Percentiles rank a stretch among this genome's conserved stretches.
phyloP scores from a whole-genome alignment of 108 stramenopile genomes.

The Cyclotella sp. region DNA sequence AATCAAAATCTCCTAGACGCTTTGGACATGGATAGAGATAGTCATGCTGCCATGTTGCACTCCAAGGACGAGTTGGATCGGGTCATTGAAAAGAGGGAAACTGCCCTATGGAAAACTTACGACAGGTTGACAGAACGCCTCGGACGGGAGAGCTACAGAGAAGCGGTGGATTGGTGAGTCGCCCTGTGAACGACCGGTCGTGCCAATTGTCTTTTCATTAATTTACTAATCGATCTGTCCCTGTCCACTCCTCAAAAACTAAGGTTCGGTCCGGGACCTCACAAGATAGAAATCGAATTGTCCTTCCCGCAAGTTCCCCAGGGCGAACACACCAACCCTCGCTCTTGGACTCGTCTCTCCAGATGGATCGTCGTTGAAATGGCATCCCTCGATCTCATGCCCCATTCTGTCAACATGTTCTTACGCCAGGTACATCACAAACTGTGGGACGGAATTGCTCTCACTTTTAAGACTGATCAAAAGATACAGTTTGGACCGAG shows the following conservation, averaged over 20 bases:
- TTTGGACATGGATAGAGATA: slow-evolving; percentile 13
- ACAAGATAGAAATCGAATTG: slow-evolving; percentile 60
- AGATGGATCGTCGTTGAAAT: slow-evolving; percentile 62
- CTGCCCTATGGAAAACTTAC: slow-evolving; percentile 58
- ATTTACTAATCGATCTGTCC: too few relatives aligned
- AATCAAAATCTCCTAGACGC: not conserved
- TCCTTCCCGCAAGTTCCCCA: slow-evolving; percentile 37
- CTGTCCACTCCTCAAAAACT: not conserved
- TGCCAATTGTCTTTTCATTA: slow-evolving; percentile 3
- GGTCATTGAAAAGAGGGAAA: slow-evolving; percentile 51
- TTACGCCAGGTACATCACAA: slow-evolving; percentile 82
- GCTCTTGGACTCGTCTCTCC: slow-evolving; percentile 18
- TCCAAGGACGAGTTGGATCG: slow-evolving; percentile 32
- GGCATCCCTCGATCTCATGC: slow-evolving; percentile 80
- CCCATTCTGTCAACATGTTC: slow-evolving; percentile 85
- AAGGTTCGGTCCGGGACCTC: slow-evolving; percentile 55
- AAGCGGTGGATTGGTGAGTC: slow-evolving; percentile 67
- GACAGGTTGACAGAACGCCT: slow-evolving; percentile 48
- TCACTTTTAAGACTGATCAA: slow-evolving; percentile 10
- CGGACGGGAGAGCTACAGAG: slow-evolving; percentile 52
- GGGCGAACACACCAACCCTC: slow-evolving; percentile 15
- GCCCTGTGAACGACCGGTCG: not conserved
- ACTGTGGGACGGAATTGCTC: slow-evolving; percentile 74
- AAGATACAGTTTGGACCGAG: slow-evolving; percentile 20
- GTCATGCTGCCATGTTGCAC: slow-evolving; percentile 19